Base-by-base conservation (phyloP, 148 eudicot genomes). In the Fagopyrum esculentum region DNA sequence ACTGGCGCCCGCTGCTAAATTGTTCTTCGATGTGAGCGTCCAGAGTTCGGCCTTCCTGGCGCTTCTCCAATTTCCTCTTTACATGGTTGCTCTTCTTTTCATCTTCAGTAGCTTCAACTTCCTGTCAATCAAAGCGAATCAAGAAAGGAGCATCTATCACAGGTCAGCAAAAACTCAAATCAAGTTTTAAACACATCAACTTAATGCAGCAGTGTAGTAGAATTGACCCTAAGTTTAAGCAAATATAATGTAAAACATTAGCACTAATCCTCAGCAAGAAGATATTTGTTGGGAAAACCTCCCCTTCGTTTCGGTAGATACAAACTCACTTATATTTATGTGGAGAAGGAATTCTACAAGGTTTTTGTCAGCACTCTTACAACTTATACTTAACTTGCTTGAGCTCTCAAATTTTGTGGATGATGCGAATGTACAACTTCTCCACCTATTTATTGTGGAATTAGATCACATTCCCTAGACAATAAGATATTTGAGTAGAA, bases 11-110 rank as follows among this genome's bases (percentile, higher is more conserved):
- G 47, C 74, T 40, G 2, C 43, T 46, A 7, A 71, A 71, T 35
- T 71, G 74, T 19, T 71, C 74, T 71, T 71, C 74, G 47, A 71
- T 71, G 74, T 71, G 74, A 5, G 74, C 5, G 8, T 71, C 74
- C 9, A 71, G 74, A 71, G 51, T 19, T 13, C 55, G 30, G 1
- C 35, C 74, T 54, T 71, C 54, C 74, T 71, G 51, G 7, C 74
- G 51, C 74, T 71, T 71, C 55, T 71, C 74, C 1, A 71, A 11
- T 47, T 71, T 71, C 15, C 74, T 71, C 55, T 71, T 30, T 17
- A 71, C 74, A 3, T 71, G 74, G 30, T 71, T 71, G 13, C 55
- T 49, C 43, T 71, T 71, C 54, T 46, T 46, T 47, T 30, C 74
- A n/a, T 71, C 74, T 19, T 71, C 74, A 19, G 35, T 71, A 46